Base-by-base conservation (phyloP, 257 asterid genomes). In the Phtheirospermum japonicum region DNA sequence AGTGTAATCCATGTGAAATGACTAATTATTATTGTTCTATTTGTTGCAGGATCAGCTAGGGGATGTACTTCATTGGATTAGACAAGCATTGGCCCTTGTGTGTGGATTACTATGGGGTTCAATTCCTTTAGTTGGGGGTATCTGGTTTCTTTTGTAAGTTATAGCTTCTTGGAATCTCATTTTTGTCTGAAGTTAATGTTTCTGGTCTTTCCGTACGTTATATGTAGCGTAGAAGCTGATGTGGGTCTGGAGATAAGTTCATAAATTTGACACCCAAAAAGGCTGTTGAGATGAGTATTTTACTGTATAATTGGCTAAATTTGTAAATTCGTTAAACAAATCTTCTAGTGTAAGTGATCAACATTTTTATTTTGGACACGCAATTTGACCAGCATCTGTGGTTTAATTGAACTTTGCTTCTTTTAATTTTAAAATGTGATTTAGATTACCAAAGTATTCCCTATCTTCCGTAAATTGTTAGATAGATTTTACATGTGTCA, bases 51-150 rank as follows among this genome's bases (percentile, higher is more conserved):
- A 92, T 79, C 96, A 86, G 75, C 79, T 92, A 16, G 97, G 96
- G 28, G 99, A 92, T 59, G 91, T 80, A 45, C 75, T 92, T 57
- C 99, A 92, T 76, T 92, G 99, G 99, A 83, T 84, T 67, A 82
- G 99, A 73, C 99, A 92, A 76, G 94, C 77, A 61, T 68, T 89
- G 57, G 96, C 79, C 64, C 80, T 92, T 53, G 28, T 83, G 10
- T 92, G 85, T 55, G 99, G 99, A 61, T 78, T 89, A 52, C 58
- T 86, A 67, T 92, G 99, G 95, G 99, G 99, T 57, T 87, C 82
- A 63, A 80, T 92, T 83, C 99, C 97, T 55, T 78, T 92, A 71
- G 87, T 83, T 33, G 99, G 99, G 16, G 99, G 99, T 64, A 46
- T 82, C 62, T 89, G 97, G 97, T 75, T 92, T 70, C 69, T 91